These are phyloP conservation scores for Phytophthora syringae DNA, from an alignment of 352 stramenopile genomes.

Conservation along the genomic window DNA sequence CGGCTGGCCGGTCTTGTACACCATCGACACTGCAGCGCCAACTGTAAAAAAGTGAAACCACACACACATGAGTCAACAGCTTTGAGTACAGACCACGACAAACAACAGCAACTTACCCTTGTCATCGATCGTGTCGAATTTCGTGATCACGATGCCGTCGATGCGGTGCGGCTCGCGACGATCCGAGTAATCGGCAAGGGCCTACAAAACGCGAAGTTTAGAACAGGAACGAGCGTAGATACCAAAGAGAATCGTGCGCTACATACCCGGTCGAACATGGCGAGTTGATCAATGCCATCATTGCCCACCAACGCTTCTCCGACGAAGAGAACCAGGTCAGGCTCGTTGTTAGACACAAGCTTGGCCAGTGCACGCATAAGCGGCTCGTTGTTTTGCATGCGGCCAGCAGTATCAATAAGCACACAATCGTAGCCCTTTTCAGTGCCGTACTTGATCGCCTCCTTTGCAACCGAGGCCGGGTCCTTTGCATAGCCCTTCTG, in stretches of 20 bases:
- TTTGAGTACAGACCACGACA: neutral
- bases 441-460: constrained; percentile 95
- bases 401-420: constrained; percentile 98
- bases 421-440: constrained; percentile 97
- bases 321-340: constrained; percentile 99
- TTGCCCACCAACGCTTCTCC: constrained; percentile 99
- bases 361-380: constrained; percentile 98
- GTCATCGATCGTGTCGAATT: constrained; percentile 99
- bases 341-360: constrained; percentile 96
- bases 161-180: constrained; percentile 91
- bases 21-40: constrained; percentile 98
- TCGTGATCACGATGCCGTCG: constrained; percentile 99
- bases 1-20: constrained; percentile 98
- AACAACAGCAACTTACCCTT: constrained; percentile 76
- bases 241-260: neutral
- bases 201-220: constrained; percentile 43
- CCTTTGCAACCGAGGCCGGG: constrained; percentile 94
- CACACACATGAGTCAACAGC: neutral
- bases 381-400: constrained; percentile 99
- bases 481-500: constrained; percentile 97
- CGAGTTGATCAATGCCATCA: constrained; percentile 98
- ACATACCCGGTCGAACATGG: constrained; percentile 93
- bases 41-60: constrained; percentile 64
- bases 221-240: neutral
- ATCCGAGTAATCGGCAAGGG: constrained; percentile 90